These are phyloP conservation scores for Dothiorella sarmentorum DNA, from an alignment of 2,329 filamentous ascomycete species.

Conservation along the genomic window DNA sequence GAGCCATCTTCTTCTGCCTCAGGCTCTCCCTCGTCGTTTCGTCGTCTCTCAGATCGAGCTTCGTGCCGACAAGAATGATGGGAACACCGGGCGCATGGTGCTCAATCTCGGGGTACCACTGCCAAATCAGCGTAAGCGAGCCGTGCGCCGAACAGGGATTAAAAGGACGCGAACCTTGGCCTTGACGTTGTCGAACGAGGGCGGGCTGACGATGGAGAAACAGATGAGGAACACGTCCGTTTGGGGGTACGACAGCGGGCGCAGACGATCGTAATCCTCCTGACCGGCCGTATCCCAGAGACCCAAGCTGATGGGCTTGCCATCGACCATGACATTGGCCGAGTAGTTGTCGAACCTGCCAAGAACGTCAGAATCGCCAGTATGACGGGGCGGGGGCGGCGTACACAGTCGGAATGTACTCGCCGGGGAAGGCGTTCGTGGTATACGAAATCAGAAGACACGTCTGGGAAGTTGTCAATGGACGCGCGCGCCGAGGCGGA, in stretches of 20 bases:
- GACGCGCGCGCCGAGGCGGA: constrained; percentile 21
- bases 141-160: constrained; percentile 13
- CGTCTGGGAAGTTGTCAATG: constrained; percentile 61
- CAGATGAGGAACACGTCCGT: constrained; percentile 98
- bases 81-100: constrained; percentile 94
- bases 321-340: constrained; percentile 97
- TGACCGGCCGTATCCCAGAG: constrained; percentile 98
- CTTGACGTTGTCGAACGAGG: constrained; percentile 98
- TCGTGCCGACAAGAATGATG: constrained; percentile 95
- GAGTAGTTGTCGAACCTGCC: constrained; percentile 96
- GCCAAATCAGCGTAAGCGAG: constrained; percentile 24
- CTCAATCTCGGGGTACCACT: constrained; percentile 98
- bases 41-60: constrained; percentile 92
- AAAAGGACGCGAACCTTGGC: constrained; percentile 70
- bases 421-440: constrained; percentile 98
- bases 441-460: constrained; percentile 99
- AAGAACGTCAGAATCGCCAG: constrained; percentile 18
- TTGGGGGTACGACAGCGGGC: constrained; percentile 94
- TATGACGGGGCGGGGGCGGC: constrained; percentile 30
- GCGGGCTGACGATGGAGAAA: constrained; percentile 96
- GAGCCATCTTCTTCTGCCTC: constrained; percentile 89
- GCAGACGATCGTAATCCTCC: constrained; percentile 95
- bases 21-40: constrained; percentile 75
- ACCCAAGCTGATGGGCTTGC: constrained; percentile 93
- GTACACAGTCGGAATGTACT: constrained; percentile 98